A percentile compares a stretch with the other conserved stretches of the same genome.
Evolutionary conservation across 169 alveolate genomes (phyloP).

Genomic region (Cyclospora cayetanensis): DNA sequence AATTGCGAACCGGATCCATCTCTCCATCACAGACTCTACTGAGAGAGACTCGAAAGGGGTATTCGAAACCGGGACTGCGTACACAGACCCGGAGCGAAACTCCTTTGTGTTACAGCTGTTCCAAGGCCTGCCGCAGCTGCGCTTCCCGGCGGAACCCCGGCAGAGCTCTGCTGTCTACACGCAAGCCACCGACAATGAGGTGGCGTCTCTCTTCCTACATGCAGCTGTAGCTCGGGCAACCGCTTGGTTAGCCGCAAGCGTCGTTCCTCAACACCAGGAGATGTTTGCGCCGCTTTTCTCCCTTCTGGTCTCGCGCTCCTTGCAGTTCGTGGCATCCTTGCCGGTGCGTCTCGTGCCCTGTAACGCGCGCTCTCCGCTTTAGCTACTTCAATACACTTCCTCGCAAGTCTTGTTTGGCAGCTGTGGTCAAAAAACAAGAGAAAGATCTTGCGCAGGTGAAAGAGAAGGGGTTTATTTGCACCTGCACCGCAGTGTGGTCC

Average conservation of each 20-base stretch:
- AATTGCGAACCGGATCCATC: slow-evolving; percentile 52
- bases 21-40: slow-evolving; percentile 9
- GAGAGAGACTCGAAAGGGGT: background rate
- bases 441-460: too few relatives aligned
- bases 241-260: slow-evolving; percentile 61
- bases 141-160: background rate
- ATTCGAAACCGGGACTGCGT: background rate
- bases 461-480: too few relatives aligned
- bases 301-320: slow-evolving; percentile 7
- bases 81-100: background rate
- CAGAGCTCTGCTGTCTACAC: background rate
- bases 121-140: slow-evolving; percentile 64
- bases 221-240: slow-evolving; percentile 56
- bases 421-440: too few relatives aligned
- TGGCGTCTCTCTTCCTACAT: slow-evolving; percentile 17
- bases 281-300: slow-evolving; percentile 61
- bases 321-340: slow-evolving; percentile 54
- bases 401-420: too few relatives aligned
- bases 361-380: background rate
- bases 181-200: slow-evolving; percentile 13
- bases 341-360: slow-evolving; percentile 1
- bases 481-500: too few relatives aligned
- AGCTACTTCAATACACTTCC: too few relatives aligned
- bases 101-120: slow-evolving; percentile 20
- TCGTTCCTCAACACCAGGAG: slow-evolving; percentile 20